Evolutionary conservation across 2,329 filamentous ascomycete genomes (phyloP).

Genomic region (Diplodia seriata): DNA sequence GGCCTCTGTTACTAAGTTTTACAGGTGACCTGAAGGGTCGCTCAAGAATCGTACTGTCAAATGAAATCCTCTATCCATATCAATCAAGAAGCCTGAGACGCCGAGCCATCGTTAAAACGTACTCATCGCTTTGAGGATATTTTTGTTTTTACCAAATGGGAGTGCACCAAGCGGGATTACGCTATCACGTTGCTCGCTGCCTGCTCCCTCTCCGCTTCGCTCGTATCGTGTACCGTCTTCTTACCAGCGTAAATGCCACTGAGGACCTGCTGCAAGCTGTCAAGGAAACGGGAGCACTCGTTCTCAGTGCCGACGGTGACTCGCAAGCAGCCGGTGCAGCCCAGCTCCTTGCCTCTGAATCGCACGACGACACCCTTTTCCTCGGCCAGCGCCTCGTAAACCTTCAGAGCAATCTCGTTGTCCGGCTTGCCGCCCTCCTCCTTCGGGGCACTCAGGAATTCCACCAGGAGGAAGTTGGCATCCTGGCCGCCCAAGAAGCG

Average conservation of each 20-base stretch:
- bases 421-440: constrained; percentile 71
- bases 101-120: background rate
- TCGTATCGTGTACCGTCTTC: constrained; percentile 38
- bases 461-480: constrained; percentile 89
- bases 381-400: constrained; percentile 83
- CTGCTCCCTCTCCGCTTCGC: constrained; percentile 56
- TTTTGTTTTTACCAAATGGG: constrained; percentile 2
- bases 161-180: constrained; percentile 36
- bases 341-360: constrained; percentile 90
- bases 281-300: constrained; percentile 81
- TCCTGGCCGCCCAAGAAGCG: constrained; percentile 78
- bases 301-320: constrained; percentile 91
- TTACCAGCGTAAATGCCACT: constrained; percentile 54
- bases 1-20: background rate
- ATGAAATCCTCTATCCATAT: constrained; percentile 10
- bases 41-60: background rate
- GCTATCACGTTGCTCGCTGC: constrained; percentile 59
- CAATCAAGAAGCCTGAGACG: constrained; percentile 4
- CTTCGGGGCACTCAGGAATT: constrained; percentile 73
- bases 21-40: background rate
- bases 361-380: constrained; percentile 87
- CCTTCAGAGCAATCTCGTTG: constrained; percentile 76
- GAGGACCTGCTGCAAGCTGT: constrained; percentile 66
- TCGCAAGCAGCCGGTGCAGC: constrained; percentile 85
- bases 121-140: background rate